Evolutionary conservation across 768 basidiomycete genomes (phyloP), one percentile per base, ranked within the genome.

Genomic region (Sarcomyxa edulis): DNA sequence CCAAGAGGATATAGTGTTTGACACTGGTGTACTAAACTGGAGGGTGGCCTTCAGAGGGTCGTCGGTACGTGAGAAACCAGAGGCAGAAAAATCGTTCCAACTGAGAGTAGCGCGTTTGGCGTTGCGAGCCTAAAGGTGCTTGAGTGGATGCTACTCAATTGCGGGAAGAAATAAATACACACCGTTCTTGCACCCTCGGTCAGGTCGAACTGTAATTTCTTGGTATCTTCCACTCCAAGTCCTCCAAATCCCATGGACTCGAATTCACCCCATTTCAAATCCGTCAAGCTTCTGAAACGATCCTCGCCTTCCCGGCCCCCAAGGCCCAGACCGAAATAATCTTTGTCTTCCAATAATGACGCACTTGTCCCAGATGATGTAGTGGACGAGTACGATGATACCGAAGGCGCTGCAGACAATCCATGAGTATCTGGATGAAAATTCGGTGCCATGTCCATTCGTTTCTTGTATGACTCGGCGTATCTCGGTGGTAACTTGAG

Each of bases 241-340:
- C 65, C 66, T 6, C 76, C 75, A 45, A 97, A 96, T 0, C 93
- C 93, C 60, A 79, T 71, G 26, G 72, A 63, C 66, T 94, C 90
- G 52, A 96, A 97, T 54, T 87, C 81, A 6, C 90, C 90, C 93
- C 93, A 96, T 52, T 82, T 85, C 45, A 93, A 63, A 42, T 95
- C 89, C 0, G 90, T 86, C 47, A 94, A 54, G 43, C 78, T 89
- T 39, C 80, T 72, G 61, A 88, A 95, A 8, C 81, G 70, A 40
- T 84, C 84, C 44, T 83, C 83, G 9, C 71, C 71, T 27, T 68
- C 62, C 28, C 69, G 65, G 7, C 41, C 52, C 12, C 34, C 35
- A 14, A 12, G 22, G 10, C 63, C 51, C 8, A 53, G 38, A 1
- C 61, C 66, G 39, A 69, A 65, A 42, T 65, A 56, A 40, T 68